Base-by-base conservation (phyloP, 2,329 filamentous ascomycete species). In the Ilyonectria robusta region DNA sequence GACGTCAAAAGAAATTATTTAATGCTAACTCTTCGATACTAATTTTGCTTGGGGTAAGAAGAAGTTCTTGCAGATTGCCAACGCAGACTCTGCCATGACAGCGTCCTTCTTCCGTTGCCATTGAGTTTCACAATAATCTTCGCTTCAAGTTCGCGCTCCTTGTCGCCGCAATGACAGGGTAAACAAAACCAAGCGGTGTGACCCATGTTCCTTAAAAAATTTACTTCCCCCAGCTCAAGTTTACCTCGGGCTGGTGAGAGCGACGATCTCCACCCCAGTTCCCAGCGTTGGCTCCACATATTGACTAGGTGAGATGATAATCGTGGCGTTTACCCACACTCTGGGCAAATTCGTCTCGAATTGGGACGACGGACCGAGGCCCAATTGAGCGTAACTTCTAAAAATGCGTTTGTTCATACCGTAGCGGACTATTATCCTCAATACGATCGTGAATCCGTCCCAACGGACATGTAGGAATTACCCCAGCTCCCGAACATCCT, bases 231-330 rank as follows among this genome's bases (percentile, higher is more conserved):
- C 19, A 26, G 26, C n/a, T n/a, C 8, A 19, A 40, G 19, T 37
- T 35, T 53, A 23, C 50, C 50, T 53, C 50, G 50, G 50, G 31
- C n/a, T 37, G n/a, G 7, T 53, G 31, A 21, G 50, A 53, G 50
- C 31, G 50, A 33, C n/a, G 0, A 35, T 21, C 31, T 35, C 19
- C 50, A 11, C 50, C 10, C 31, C 8, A 15, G 50, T 5, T 13
- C n/a, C 33, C 17, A 15, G 29, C n/a, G 19, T 53, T n/a, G 40
- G 15, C n/a, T 35, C 50, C 29, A 23, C 29, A 53, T 35, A 15
- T 53, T 19, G 26, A 33, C 48, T 9, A 33, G 29, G 48, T 19
- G 9, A 9, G 48, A 31, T 31, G 17, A 51, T 33, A 13, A 51
- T 29, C 29, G 48, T 51, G 13, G n/a, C 48, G 33, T 9, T 50